Evolutionary conservation across 768 basidiomycete species (phyloP), one percentile per base, ranked within the genome.

Genomic region (Leccinellum rugosiceps): DNA sequence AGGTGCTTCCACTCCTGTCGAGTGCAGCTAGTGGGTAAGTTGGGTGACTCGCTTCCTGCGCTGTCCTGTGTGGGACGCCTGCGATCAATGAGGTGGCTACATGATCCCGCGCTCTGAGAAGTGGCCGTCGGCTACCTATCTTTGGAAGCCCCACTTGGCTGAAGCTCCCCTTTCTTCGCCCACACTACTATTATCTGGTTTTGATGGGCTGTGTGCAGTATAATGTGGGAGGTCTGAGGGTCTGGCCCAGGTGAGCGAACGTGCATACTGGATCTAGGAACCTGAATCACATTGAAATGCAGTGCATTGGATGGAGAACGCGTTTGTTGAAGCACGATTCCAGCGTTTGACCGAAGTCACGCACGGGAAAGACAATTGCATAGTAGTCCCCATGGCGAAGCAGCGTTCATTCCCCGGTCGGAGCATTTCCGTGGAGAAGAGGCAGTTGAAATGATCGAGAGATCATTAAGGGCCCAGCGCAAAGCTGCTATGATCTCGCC

Each of bases 291-390:
- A 49, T 38, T 51, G 43, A 44, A n/a, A 47, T 60, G 54, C 58
- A 54, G 58, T 53, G 38, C 47, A 23, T 26, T 63, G 90, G 89
- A 92, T 95, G 43, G 87, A 89, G 68, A 71, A 80, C 41, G 91
- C 89, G 3, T 93, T 96, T 77, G 79, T 38, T 76, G 85, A 23
- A 92, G 94, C 1, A 94, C 90, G 67, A 91, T 91, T 68, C 90
- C 90, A 25, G 89, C 87, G 4, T 81, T 94, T 35, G 87, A 90
- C 65, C 79, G 90, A 26, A 85, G 83, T 10, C 81, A 78, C 34
- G 70, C 45, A 78, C 57, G 75, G 77, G 41, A 77, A 75, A 45
- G 73, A 73, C 59, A 45, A 43, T 55, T 63, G 57, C 10, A 70
- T 19, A 74, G 41, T 43, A 19, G 77, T 14, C 63, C 70, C 11